Conservation (phyloP, 108 stramenopile species). For the Cylindrotheca closterium region DNA sequence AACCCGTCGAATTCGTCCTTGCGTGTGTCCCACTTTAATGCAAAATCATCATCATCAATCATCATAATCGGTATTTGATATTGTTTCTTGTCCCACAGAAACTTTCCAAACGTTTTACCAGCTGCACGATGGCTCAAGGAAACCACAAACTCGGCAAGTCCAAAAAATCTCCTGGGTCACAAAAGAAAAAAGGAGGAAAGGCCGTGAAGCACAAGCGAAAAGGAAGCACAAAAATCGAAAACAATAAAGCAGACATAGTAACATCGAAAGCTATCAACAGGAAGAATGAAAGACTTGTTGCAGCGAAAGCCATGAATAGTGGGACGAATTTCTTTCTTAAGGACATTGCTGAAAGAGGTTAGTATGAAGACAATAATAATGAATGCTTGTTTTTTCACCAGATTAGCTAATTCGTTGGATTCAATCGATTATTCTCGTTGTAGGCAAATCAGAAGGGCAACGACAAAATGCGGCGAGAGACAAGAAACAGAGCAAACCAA, state of each 20-base stretch:
- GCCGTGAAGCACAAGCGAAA: constrained; percentile 38
- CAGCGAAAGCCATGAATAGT: constrained; percentile 65
- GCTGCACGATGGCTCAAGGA: constrained; percentile 62
- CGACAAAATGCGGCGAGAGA: constrained; percentile 39
- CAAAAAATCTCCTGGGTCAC: constrained; percentile 32
- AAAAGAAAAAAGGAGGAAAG: constrained; percentile 34
- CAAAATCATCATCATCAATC: no score
- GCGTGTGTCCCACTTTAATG: no score
- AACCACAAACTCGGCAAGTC: constrained; percentile 25
- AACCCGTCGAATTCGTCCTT: no score
- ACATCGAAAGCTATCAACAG: constrained; percentile 77
- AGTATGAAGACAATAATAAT: background rate
- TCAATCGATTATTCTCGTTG: background rate
- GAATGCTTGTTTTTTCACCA: background rate
- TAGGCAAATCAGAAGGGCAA: constrained; percentile 28
- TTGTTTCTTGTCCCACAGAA: no score
- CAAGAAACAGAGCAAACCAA: constrained; percentile 69
- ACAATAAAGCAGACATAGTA: constrained; percentile 19
- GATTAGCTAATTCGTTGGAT: background rate
- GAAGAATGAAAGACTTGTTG: constrained; percentile 75
- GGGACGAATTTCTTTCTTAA: constrained; percentile 66
- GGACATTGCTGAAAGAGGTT: constrained; percentile 71
- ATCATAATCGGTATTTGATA: no score
- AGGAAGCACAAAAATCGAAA: constrained; percentile 19
- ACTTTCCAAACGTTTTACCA: no score